These are phyloP conservation scores for Solanum hybrid DNA, from an alignment of 305 asterid genomes.

Conservation along the genomic window DNA sequence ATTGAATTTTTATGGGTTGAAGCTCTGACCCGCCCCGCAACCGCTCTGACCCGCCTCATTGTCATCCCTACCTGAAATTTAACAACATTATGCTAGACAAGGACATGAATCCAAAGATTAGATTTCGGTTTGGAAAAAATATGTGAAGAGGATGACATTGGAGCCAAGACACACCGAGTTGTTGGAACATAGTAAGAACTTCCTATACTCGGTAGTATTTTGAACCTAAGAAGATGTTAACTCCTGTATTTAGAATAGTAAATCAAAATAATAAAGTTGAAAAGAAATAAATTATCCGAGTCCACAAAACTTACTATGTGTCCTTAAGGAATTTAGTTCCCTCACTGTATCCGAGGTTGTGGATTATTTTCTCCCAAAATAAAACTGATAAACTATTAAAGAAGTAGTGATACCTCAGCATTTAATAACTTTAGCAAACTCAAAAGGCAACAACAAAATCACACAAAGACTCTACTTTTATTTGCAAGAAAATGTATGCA, in stretches of 20 bases:
- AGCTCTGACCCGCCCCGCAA: too few relatives aligned
- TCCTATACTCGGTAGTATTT: neutral
- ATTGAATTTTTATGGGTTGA: too few relatives aligned
- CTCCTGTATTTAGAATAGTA: neutral
- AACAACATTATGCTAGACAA: neutral
- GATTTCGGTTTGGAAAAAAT: conserved; percentile 23
- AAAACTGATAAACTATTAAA: neutral
- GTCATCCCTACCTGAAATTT: too few relatives aligned
- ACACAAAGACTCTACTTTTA: neutral
- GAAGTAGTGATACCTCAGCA: neutral
- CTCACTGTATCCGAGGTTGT: neutral
- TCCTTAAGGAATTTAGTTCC: neutral
- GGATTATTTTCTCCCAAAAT: neutral
- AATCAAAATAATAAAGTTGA: too few relatives aligned
- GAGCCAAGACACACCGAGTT: conserved; percentile 19
- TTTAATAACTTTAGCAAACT: neutral
- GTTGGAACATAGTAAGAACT: conserved; percentile 24
- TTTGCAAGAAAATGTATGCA: neutral
- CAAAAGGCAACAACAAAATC: neutral
- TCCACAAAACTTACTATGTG: neutral
- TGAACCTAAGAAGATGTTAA: neutral
- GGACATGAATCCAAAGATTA: neutral
- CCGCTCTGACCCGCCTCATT: too few relatives aligned
- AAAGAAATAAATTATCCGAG: neutral
- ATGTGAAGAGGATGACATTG: conserved; percentile 12